Evolutionary conservation across 2,329 filamentous ascomycete species (phyloP).

Genomic region (Fusarium devonianum): DNA sequence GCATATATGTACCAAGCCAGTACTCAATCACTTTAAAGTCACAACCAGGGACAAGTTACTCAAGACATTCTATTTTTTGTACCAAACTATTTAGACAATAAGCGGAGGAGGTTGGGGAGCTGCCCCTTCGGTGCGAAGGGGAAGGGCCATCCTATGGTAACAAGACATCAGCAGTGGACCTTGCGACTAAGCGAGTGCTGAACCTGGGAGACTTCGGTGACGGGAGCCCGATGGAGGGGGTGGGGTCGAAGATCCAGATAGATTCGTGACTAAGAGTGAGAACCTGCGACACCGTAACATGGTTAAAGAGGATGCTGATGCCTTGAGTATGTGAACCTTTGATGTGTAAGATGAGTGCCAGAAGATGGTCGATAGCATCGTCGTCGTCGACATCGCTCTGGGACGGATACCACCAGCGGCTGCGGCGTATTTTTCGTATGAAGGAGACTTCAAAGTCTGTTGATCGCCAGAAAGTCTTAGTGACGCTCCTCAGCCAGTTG

Average conservation of each 20-base stretch:
- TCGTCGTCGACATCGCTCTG: slow-evolving; percentile 18
- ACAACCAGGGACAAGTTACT: slow-evolving; percentile 6
- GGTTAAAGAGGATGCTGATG: slow-evolving; percentile 36
- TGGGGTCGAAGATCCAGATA: slow-evolving; percentile 25
- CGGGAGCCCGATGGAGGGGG: slow-evolving; percentile 21
- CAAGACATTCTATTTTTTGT: slow-evolving; percentile 32
- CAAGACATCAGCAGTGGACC: slow-evolving; percentile 42
- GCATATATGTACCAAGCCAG: no score
- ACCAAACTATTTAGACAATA: slow-evolving; percentile 33
- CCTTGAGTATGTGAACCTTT: slow-evolving; percentile 28
- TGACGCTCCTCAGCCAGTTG: slow-evolving; percentile 37
- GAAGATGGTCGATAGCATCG: slow-evolving; percentile 8
- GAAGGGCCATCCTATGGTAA: slow-evolving; percentile 42
- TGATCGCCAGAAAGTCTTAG: slow-evolving; percentile 40
- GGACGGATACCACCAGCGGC: slow-evolving; percentile 8
- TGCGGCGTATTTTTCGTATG: slow-evolving; percentile 17
- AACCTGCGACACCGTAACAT: slow-evolving; percentile 40
- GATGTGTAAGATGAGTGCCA: slow-evolving; percentile 28
- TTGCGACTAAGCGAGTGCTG: slow-evolving; percentile 41
- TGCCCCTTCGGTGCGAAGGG: slow-evolving; percentile 27
- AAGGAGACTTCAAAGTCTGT: slow-evolving; percentile 42
- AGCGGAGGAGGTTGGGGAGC: slow-evolving; percentile 29
- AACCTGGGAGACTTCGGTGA: slow-evolving; percentile 36
- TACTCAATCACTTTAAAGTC: no score
- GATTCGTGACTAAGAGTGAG: slow-evolving; percentile 15